Conservation (phyloP, 352 stramenopile genomes). For the Pilasporangium apinafurcum region DNA sequence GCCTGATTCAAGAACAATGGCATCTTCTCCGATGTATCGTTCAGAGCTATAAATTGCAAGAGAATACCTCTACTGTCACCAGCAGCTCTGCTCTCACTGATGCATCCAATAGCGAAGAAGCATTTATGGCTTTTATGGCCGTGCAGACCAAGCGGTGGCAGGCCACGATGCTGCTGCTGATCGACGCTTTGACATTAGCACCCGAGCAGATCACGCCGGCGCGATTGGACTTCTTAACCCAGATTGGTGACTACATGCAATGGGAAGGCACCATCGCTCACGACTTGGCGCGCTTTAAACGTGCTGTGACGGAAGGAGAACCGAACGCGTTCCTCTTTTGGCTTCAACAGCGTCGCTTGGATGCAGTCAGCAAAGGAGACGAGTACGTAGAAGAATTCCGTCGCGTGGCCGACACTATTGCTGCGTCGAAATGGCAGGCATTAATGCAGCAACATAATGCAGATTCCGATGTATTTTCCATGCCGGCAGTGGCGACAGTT, state of each 20-base stretch:
- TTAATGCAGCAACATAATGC: slow-evolving; percentile 28
- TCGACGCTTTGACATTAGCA: slow-evolving; percentile 62
- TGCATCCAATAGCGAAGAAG: too few relatives aligned
- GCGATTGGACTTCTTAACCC: slow-evolving; percentile 51
- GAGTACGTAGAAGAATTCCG: slow-evolving; percentile 46
- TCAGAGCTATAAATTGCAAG: slow-evolving; percentile 45
- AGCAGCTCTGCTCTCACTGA: slow-evolving; percentile 11
- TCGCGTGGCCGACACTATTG: slow-evolving; percentile 19
- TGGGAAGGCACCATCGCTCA: slow-evolving; percentile 82
- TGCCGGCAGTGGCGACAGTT: slow-evolving; percentile 51
- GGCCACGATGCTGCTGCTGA: slow-evolving; percentile 69
- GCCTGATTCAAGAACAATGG: slow-evolving; percentile 56
- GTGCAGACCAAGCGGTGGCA: slow-evolving; percentile 79
- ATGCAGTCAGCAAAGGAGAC: slow-evolving; percentile 15
- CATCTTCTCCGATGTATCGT: slow-evolving; percentile 54
- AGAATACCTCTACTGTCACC: slow-evolving; percentile 2
- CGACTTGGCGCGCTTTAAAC: slow-evolving; percentile 63
- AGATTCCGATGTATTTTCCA: slow-evolving; percentile 34
- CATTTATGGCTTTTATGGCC: slow-evolving; percentile 53
- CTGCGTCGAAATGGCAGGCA: slow-evolving; percentile 33
- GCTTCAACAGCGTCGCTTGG: slow-evolving; percentile 38
- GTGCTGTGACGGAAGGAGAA: slow-evolving; percentile 49
- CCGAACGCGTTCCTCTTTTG: slow-evolving; percentile 78
- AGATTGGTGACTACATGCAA: slow-evolving; percentile 79
- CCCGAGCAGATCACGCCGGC: slow-evolving; percentile 49